Evolutionary conservation across 1,284 basidiomycete genomes (phyloP).

Genomic region (Ceratobasidium sp.): DNA sequence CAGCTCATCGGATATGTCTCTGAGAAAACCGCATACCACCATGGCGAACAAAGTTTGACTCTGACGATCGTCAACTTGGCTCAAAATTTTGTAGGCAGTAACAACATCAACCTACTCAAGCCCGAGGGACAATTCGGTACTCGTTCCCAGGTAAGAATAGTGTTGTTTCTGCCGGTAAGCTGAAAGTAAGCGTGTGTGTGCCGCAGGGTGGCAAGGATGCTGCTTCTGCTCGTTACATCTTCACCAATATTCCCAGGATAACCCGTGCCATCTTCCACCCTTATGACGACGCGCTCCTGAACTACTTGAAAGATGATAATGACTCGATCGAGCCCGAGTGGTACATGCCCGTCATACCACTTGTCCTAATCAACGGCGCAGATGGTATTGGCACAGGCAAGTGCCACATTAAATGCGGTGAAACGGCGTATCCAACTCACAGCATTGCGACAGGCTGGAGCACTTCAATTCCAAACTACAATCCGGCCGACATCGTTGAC

Average conservation of each 20-base stretch:
- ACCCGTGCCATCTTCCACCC: constrained; percentile 85
- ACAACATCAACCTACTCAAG: constrained; percentile 91
- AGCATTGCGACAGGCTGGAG: constrained; percentile 82
- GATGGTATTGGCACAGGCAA: constrained; percentile 97
- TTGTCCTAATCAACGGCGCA: constrained; percentile 92
- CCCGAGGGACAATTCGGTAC: constrained; percentile 99
- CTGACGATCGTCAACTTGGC: constrained; percentile 94
- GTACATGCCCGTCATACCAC: constrained; percentile 91
- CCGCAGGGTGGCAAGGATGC: constrained; percentile 91
- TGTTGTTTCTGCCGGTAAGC: not conserved
- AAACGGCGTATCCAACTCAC: not conserved
- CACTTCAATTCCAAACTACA: constrained; percentile 92
- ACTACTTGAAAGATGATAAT: constrained; percentile 89
- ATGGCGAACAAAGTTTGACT: constrained; percentile 89
- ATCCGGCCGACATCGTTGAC: constrained; percentile 89
- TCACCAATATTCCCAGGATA: constrained; percentile 83
- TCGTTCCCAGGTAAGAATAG: constrained; percentile 60
- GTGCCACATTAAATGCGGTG: constrained; percentile 48
- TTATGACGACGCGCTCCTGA: constrained; percentile 86
- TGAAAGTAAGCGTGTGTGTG: not conserved
- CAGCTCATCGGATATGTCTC: constrained; percentile 95
- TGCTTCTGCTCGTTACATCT: constrained; percentile 97
- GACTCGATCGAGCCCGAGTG: constrained; percentile 92
- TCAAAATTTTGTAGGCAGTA: constrained; percentile 94
- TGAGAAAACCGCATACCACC: constrained; percentile 96